Conservation (phyloP, 495 filamentous ascomycete genomes). For the Penicillium bovifimosum region DNA sequence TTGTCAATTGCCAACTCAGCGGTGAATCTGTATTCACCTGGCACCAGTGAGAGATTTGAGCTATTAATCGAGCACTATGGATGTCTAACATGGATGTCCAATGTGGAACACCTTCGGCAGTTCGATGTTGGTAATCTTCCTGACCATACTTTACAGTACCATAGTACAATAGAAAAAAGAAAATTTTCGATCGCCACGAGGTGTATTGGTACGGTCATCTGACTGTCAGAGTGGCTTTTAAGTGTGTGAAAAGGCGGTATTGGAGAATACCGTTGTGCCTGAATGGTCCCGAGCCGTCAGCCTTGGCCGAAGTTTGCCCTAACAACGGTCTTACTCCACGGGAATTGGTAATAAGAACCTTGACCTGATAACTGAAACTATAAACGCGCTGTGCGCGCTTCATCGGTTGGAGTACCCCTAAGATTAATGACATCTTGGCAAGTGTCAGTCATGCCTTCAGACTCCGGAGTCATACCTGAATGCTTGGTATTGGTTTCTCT, state of each 20-base stretch:
- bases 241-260: not conserved
- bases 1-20: conserved; percentile 4
- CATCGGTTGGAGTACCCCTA: not conserved
- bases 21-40: not conserved
- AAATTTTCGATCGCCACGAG: not conserved
- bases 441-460: conserved; percentile 6
- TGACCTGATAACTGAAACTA: conserved; percentile 5
- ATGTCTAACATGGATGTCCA: not conserved
- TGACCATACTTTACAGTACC: too few relatives aligned
- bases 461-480: conserved; percentile 5
- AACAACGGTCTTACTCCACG: conserved; percentile 1
- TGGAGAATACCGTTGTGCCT: not conserved
- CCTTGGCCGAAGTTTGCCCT: conserved; percentile 4
- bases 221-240: not conserved
- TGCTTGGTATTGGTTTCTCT: conserved; percentile 8
- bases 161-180: too few relatives aligned
- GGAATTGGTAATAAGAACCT: not conserved
- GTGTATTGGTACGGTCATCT: conserved; percentile 1
- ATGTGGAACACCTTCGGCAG: not conserved
- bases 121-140: not conserved
- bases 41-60: too few relatives aligned
- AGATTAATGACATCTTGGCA: conserved; percentile 4
- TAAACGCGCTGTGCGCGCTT: conserved; percentile 27
- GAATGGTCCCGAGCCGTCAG: conserved; percentile 4
- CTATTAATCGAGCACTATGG: too few relatives aligned